Base-by-base conservation (phyloP, 139 green algal genomes). In the Nannochloris sp. region DNA sequence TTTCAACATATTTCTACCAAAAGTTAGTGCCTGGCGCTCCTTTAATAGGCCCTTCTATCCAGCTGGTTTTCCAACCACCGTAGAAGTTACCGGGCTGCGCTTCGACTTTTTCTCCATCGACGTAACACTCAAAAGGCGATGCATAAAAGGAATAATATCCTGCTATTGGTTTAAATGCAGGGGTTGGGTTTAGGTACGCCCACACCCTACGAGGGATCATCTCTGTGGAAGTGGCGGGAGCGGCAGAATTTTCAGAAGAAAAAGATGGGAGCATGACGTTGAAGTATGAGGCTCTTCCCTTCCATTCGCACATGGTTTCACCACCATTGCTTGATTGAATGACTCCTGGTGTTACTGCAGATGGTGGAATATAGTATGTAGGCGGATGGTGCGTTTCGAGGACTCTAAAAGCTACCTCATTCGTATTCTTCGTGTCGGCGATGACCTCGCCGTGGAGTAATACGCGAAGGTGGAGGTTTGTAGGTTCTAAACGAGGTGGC, bases 221-320 rank as follows among this genome's bases (percentile, higher is more conserved):
- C 3, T 24, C 61, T 45, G 6, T 23, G 42, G 6, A 27, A 15
- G n/a, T n/a, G n/a, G n/a, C n/a, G n/a, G n/a, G n/a, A n/a, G n/a
- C n/a, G 1, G 46, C 54, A 14, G 54, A 33, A 1, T 62, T 9
- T 9, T 35, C 54, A 7, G 6, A 15, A 14, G n/a, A n/a, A n/a
- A n/a, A n/a, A n/a, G n/a, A n/a, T n/a, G n/a, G n/a, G n/a, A 42
- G n/a, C 30, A 23, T 42, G 3, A 82, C 53, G 36, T 75, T 45
- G 24, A 37, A 81, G 42, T 81, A 83, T 4, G 35, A 61, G n/a
- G 73, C 74, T 14, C 6, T 13, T 24, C 76, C 78, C 54, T 85
- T 85, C 75, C 75, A 85, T 59, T 85, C 78, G 38, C 78, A 85
- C 19, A 82, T 76, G 3, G 70, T 75, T 25, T 27, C 29, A 23